Conservation (phyloP, 2,329 filamentous ascomycete genomes). For the Madurella fahalii region DNA sequence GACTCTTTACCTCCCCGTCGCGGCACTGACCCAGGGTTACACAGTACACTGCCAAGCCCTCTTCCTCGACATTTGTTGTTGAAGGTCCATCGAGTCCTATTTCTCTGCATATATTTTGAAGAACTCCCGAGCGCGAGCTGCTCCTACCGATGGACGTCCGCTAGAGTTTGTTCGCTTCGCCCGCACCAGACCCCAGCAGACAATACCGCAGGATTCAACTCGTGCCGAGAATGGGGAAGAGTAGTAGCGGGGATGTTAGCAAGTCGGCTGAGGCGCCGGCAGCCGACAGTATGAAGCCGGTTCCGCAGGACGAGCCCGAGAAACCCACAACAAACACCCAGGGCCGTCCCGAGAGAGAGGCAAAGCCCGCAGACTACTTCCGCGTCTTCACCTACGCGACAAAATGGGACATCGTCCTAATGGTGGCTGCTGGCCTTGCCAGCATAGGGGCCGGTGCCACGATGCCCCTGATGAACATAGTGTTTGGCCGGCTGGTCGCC, state of each 20-base stretch:
- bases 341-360: slow-evolving; percentile 42
- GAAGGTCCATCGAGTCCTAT: no score
- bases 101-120: no score
- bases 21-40: no score
- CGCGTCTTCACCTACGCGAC: slow-evolving; percentile 53
- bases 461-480: slow-evolving; percentile 56
- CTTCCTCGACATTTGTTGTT: no score
- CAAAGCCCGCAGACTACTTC: slow-evolving; percentile 44
- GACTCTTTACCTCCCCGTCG: neutral
- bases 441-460: slow-evolving; percentile 52
- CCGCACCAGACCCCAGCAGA: no score
- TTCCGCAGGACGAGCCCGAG: slow-evolving; percentile 1
- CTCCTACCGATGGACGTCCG: neutral
- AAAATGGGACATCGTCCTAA: slow-evolving; percentile 48
- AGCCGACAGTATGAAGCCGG: neutral
- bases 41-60: no score
- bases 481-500: slow-evolving; percentile 51
- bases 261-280: slow-evolving; percentile 1
- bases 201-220: no score
- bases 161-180: neutral
- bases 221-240: slow-evolving; percentile 9
- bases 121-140: no score
- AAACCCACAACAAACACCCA: slow-evolving; percentile 27
- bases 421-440: slow-evolving; percentile 44
- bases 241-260: neutral